Conservation (phyloP, 352 stramenopile species). For the Stramenopiles sp. region DNA sequence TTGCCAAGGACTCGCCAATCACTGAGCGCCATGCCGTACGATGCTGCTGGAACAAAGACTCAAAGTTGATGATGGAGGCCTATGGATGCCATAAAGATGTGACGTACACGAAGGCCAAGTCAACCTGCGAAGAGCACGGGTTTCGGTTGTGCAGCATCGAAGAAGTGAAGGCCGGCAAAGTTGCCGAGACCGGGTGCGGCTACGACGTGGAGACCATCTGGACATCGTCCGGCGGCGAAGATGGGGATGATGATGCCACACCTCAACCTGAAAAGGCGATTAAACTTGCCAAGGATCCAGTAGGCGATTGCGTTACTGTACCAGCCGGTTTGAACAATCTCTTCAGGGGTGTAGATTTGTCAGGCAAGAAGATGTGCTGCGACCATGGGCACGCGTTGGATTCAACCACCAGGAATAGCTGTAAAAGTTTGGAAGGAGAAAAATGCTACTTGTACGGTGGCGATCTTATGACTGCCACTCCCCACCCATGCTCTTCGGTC, state of each 20-base stretch:
- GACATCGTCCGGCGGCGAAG: not conserved
- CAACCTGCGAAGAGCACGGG: not conserved
- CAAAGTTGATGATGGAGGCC: not conserved
- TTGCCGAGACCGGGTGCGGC: not conserved
- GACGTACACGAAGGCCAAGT: not conserved
- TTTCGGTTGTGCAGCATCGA: not conserved
- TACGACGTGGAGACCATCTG: not conserved
- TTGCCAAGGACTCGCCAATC: not conserved
- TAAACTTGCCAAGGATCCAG: not conserved
- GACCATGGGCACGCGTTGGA: not conserved
- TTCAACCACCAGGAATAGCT: not conserved
- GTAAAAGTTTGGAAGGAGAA: not conserved
- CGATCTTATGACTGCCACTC: not conserved
- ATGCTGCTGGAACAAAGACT: not conserved
- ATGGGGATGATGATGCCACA: no score
- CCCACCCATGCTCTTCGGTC: not conserved
- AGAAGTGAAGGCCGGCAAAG: not conserved
- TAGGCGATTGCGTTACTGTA: not conserved
- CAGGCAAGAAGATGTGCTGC: not conserved
- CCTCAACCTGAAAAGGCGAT: no score
- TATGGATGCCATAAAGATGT: not conserved
- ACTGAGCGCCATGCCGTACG: not conserved
- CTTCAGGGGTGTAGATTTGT: not conserved
- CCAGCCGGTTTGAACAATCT: not conserved
- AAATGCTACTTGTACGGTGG: not conserved